phyloP scores from a whole-genome alignment of 352 stramenopile genomes.

The Aphanomyces astaci region DNA sequence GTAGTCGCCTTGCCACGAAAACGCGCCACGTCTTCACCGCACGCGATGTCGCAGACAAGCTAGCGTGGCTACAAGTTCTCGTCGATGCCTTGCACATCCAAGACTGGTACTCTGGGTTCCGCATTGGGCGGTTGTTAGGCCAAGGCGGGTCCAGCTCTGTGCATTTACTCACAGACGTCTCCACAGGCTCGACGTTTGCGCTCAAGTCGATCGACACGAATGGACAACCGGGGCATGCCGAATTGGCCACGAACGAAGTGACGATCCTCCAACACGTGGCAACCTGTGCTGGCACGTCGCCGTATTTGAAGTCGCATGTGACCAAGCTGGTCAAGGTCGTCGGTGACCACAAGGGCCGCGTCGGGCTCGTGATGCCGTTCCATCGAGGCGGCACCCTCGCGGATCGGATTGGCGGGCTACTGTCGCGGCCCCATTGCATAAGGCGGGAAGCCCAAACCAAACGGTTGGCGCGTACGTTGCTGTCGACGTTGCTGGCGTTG shows the following conservation, averaged over 20 bases:
- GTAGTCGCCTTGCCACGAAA: background rate
- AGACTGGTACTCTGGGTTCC: background rate
- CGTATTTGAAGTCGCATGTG: background rate
- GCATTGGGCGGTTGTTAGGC: constrained; percentile 3
- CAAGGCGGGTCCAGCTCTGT: background rate
- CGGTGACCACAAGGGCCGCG: background rate
- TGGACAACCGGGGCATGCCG: background rate
- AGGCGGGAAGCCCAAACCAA: background rate
- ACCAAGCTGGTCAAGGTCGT: constrained; percentile 1
- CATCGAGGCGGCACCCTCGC: constrained; percentile 2
- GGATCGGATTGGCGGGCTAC: background rate
- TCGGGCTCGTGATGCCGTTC: constrained; percentile 8
- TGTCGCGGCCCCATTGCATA: background rate
- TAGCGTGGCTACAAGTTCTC: background rate
- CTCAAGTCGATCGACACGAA: background rate
- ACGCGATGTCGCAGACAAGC: background rate
- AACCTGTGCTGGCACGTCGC: background rate
- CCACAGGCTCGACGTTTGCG: background rate
- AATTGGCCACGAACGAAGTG: constrained; percentile 12
- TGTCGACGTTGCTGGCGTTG: constrained; percentile 31
- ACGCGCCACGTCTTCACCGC: background rate
- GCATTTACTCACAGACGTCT: background rate
- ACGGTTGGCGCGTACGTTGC: background rate
- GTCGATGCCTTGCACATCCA: background rate
- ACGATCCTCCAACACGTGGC: background rate